Conservation (phyloP, 2,329 filamentous ascomycete species). For the Hypoxylon sp. region DNA sequence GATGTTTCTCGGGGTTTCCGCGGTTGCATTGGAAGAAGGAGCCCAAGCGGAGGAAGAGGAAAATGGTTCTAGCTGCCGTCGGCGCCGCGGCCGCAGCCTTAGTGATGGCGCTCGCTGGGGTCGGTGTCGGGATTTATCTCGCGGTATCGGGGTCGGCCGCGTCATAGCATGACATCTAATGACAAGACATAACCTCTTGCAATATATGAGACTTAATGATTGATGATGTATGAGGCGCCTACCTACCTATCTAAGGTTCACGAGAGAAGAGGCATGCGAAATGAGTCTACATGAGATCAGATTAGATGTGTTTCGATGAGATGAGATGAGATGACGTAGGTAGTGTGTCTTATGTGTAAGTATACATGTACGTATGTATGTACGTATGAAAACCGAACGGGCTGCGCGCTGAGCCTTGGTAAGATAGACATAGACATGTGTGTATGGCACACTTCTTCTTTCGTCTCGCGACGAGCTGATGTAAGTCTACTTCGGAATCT, state of each 20-base stretch:
- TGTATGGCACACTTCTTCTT: conserved; percentile 15
- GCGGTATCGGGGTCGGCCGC: conserved; percentile 21
- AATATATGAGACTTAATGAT: conserved; percentile 12
- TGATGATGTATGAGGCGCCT: conserved; percentile 4
- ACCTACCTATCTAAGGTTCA: not conserved
- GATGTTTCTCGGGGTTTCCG: conserved; percentile 2
- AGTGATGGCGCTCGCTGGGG: conserved; percentile 43
- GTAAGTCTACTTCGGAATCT: conserved; percentile 35
- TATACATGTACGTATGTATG: conserved; percentile 22
- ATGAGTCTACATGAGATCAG: conserved; percentile 20
- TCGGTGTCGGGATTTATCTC: conserved; percentile 44
- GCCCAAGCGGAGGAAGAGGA: conserved; percentile 31
- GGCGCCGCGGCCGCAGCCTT: conserved; percentile 30
- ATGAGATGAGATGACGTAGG: conserved; percentile 29
- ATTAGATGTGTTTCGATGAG: conserved; percentile 21
- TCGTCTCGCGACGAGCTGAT: conserved; percentile 38
- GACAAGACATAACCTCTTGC: not conserved
- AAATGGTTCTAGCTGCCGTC: conserved; percentile 32
- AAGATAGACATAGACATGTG: conserved; percentile 39
- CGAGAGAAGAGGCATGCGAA: conserved; percentile 26
- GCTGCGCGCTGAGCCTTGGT: conserved; percentile 15
- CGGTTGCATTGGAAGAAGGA: conserved; percentile 28
- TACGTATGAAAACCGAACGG: conserved; percentile 12
- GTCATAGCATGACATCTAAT: conserved; percentile 15
- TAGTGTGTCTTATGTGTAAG: conserved; percentile 23